Conservation (phyloP, 2,329 filamentous ascomycete genomes). For the Keithomyces neogunnii region DNA sequence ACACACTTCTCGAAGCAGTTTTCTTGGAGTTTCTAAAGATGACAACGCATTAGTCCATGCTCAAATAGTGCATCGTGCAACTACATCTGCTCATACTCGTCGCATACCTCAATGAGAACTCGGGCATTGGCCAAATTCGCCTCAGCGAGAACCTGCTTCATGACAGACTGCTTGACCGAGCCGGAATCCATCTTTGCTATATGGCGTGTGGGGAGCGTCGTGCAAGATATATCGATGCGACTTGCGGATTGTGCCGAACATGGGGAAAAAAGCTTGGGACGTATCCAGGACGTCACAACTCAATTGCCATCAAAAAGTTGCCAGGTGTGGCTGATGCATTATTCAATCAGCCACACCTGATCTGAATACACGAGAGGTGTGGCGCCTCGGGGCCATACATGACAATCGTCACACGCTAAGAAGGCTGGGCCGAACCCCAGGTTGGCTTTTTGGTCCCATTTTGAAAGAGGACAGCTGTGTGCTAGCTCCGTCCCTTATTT, state of each 20-base stretch:
- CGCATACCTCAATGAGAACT: conserved; percentile 56
- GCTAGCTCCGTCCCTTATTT: conserved; percentile 7
- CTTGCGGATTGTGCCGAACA: not conserved
- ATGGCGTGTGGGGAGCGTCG: not conserved
- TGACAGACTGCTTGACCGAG: conserved; percentile 51
- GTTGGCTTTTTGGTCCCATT: conserved; percentile 8
- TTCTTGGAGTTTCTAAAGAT: conserved; percentile 63
- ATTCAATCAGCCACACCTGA: not conserved
- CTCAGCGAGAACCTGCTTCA: conserved; percentile 57
- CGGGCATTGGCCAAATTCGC: conserved; percentile 60
- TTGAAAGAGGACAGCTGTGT: conserved; percentile 16
- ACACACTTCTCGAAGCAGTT: conserved; percentile 76
- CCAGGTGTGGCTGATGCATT: not conserved
- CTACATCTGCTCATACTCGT: conserved; percentile 1
- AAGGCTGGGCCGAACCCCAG: conserved; percentile 11
- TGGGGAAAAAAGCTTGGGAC: not conserved
- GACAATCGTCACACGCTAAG: not conserved
- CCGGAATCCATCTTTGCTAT: conserved; percentile 46
- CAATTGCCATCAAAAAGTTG: not conserved
- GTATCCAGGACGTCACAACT: not conserved
- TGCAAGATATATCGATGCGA: not conserved
- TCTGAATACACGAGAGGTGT: not conserved
- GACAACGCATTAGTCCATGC: conserved; percentile 6
- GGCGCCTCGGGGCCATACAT: conserved; percentile 1
- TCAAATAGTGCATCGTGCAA: not conserved